Base-by-base conservation (phyloP, 169 alveolate species). In the Miamiensis avidus region DNA sequence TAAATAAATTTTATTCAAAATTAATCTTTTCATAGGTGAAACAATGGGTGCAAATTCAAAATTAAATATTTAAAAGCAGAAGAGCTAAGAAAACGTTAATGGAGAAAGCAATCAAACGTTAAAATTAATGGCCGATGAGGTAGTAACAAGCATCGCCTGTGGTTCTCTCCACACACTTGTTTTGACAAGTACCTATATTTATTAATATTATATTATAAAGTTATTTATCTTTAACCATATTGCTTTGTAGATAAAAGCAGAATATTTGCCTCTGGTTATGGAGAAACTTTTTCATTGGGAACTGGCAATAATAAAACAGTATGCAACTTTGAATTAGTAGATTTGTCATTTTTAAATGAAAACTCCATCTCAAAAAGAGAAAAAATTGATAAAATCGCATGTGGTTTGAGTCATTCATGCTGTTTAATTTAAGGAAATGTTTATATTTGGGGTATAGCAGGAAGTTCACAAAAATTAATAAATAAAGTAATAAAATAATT, bases 151-250 rank as follows among this genome's bases (percentile, higher is more conserved):
- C 76, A 89, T 95, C 26, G 88, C 94, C 0, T 94, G 97, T 76
- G 98, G 98, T 0, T 88, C 97, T n/a, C 89, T 93, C 27, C 97
- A 93, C 76, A 88, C 95, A 32, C 25, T 95, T 6, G 87, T 90
- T 25, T 74, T 91, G 76, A 85, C 97, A 4, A 88, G 82, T 82
- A 82, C 31, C 26, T 1, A n/a, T n/a, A 1, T 77, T 25, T 0
- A 32, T 31, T 31, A 31, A 33, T 29, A 15, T 0, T 27, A 26
- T 27, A 15, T 4, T 73, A 73, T 29, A 75, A 29, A 32, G 29
- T 25, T 1, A 75, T 75, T 4, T 76, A 31, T 31, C 0, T 29
- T 74, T 6, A 0, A 20, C 31, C 31, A 29, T 1, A 49, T 33
- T 78, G 6, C 27, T 29, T 65, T 29, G 27, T 82, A 82, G 86